These are phyloP conservation scores for Aspergillus costaricaensis DNA, from an alignment of 2,329 filamentous ascomycete species.

Conservation along the genomic window DNA sequence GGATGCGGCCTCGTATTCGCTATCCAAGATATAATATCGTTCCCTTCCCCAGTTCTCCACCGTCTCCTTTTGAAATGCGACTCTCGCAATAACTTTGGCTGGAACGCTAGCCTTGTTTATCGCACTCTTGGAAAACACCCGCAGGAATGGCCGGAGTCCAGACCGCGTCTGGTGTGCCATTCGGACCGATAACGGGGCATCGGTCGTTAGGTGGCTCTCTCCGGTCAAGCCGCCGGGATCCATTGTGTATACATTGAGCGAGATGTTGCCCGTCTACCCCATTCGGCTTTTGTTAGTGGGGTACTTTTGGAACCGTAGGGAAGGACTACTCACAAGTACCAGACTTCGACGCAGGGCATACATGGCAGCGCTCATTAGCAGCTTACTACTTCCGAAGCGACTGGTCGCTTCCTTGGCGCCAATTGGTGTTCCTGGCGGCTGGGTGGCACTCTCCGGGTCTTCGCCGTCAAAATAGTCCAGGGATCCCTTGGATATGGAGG, in stretches of 20 bases:
- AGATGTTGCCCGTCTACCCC: constrained; percentile 35
- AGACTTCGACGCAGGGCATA: constrained; percentile 41
- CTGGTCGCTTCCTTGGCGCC: constrained; percentile 32
- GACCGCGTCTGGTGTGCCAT: constrained; percentile 36
- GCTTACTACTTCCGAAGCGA: constrained; percentile 40
- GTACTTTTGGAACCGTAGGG: too few relatives aligned
- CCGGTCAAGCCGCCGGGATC: constrained; percentile 36
- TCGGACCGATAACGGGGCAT: constrained; percentile 32
- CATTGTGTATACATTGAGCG: constrained; percentile 40
- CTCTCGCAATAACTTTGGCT: constrained; percentile 37
- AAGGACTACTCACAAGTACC: constrained; percentile 30
- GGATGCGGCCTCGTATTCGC: constrained; percentile 40
- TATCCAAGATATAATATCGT: constrained; percentile 37
- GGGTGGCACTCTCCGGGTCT: constrained; percentile 21
- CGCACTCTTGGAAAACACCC: constrained; percentile 38
- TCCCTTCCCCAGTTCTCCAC: constrained; percentile 34
- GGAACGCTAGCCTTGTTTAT: constrained; percentile 39
- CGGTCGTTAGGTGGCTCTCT: constrained; percentile 26
- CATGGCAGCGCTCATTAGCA: constrained; percentile 37
- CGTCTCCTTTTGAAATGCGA: constrained; percentile 35
- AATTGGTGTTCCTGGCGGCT: constrained; percentile 27
- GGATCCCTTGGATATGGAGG: constrained; percentile 32
- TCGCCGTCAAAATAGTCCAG: constrained; percentile 36
- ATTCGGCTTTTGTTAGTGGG: constrained; percentile 12
- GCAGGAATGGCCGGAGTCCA: constrained; percentile 36